A percentile compares a stretch with the other conserved stretches of the same genome.
phyloP scores from a whole-genome alignment of 345 rosid species.

The Angophora floribunda region DNA sequence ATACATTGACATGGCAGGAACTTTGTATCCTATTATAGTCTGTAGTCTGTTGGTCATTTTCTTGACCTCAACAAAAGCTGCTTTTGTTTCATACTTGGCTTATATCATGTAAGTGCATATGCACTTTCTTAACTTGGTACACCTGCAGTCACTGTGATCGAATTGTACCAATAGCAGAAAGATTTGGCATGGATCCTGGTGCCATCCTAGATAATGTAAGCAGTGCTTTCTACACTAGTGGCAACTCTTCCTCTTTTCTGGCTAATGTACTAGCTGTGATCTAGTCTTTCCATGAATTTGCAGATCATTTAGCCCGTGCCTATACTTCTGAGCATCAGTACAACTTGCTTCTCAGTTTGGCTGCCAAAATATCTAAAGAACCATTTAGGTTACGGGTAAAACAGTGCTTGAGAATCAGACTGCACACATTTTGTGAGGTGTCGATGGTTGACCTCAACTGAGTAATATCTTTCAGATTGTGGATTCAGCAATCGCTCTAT shows the following conservation, averaged over 20 bases:
- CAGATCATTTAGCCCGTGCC: background rate
- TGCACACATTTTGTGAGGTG: background rate
- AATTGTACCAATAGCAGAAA: background rate
- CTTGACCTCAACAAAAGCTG: background rate
- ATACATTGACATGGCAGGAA: conserved; percentile 82
- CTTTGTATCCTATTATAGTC: conserved; percentile 65
- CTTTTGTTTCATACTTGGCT: background rate
- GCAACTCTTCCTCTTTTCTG: background rate
- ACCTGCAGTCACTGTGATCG: background rate
- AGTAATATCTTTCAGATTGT: background rate
- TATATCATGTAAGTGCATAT: background rate
- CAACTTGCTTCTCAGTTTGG: background rate
- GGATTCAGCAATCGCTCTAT: background rate
- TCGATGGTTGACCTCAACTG: background rate
- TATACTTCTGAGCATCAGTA: background rate
- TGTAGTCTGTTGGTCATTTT: background rate
- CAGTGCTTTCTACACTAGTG: background rate
- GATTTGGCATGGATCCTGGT: background rate
- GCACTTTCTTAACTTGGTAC: conserved; percentile 16
- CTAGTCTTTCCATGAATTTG: background rate
- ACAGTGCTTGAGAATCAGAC: background rate
- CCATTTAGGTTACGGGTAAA: background rate
- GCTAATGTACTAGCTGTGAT: background rate
- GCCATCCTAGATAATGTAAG: rapidly evolving
- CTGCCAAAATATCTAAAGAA: background rate